Evolutionary conservation across 2,329 filamentous ascomycete species (phyloP), one percentile per base, ranked within the genome.

Genomic region (Aurifilum marmelostoma): DNA sequence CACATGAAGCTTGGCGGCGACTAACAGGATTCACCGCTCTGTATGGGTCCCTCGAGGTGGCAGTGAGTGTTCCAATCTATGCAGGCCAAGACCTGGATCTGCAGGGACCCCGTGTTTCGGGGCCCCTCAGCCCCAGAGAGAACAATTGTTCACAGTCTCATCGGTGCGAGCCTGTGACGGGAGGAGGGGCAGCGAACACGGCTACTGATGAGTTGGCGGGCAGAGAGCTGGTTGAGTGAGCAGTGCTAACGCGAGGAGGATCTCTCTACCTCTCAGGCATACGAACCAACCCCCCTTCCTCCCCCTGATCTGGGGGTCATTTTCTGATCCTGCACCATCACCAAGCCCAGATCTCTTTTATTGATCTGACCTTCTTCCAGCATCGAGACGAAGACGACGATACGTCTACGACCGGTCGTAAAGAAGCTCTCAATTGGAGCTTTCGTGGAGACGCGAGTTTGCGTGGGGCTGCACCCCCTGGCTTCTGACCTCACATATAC

Each of bases 81-180:
- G 69, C 69, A 70, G 52, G 69, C 69, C 69, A 70, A 70, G 69
- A 59, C 69, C 66, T 59, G 58, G 63, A 60, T 54, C 59, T 68
- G 58, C 66, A 68, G 66, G 66, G 66, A 65, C 67, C 41, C 56
- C 54, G 59, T 67, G 66, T 70, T 68, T 68, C 62, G 66, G 68
- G 37, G 62, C 66, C 21, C 63, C 63, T 68, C 58, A 59, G 63
- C 69, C 54, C 66, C 62, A 63, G 32, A 27, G 32, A 27, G 41
- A 39, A 16, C 32, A 39, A 39, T 4, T 34, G 8, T 43, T n/a
- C 41, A 54, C 9, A 24, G 32, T 18, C 8, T 0, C 60, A 39
- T n/a, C n/a, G n/a, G 34, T 63, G 24, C 21, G 9, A 34, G 60
- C n/a, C 32, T 63, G 24, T 34, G 50, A 58, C 59, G 18, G 37